These are phyloP conservation scores for Penicillium daleae DNA, from an alignment of 495 filamentous ascomycete species.

Conservation along the genomic window DNA sequence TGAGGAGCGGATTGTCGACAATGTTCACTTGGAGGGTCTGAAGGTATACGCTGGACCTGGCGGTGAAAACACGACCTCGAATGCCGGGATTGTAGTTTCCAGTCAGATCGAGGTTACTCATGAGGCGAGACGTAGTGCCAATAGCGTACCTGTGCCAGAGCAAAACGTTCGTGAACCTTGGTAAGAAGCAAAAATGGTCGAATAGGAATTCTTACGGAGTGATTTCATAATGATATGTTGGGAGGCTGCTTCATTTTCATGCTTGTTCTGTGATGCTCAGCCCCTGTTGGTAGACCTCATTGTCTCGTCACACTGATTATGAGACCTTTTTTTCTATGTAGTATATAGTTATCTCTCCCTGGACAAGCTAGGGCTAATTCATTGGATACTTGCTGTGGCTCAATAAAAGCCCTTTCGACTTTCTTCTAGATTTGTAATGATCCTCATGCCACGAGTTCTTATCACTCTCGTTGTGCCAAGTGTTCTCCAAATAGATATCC, in stretches of 20 bases:
- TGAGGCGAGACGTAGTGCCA: neutral
- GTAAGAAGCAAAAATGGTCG: neutral
- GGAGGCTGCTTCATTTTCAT: neutral
- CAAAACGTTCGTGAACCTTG: slow-evolving; percentile 3
- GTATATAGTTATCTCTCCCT: neutral
- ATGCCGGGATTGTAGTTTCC: neutral
- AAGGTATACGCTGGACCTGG: neutral
- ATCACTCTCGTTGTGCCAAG: neutral
- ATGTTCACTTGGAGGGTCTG: neutral
- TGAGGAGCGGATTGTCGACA: slow-evolving; percentile 48
- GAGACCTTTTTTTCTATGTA: neutral
- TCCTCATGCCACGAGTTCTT: neutral
- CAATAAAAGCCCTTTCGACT: neutral
- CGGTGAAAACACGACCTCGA: neutral
- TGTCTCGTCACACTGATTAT: neutral
- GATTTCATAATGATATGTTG: neutral
- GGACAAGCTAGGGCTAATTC: too few species aligned
- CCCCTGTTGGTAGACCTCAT: neutral
- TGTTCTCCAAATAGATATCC: neutral
- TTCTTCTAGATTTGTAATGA: neutral
- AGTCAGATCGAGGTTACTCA: neutral
- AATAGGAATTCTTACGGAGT: neutral
- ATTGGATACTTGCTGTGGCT: too few species aligned
- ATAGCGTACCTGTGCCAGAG: neutral
- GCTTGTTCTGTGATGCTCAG: neutral